Evolutionary conservation across 176 grass and related monocot species (phyloP).

Genomic region (Dactylis glomerata): DNA sequence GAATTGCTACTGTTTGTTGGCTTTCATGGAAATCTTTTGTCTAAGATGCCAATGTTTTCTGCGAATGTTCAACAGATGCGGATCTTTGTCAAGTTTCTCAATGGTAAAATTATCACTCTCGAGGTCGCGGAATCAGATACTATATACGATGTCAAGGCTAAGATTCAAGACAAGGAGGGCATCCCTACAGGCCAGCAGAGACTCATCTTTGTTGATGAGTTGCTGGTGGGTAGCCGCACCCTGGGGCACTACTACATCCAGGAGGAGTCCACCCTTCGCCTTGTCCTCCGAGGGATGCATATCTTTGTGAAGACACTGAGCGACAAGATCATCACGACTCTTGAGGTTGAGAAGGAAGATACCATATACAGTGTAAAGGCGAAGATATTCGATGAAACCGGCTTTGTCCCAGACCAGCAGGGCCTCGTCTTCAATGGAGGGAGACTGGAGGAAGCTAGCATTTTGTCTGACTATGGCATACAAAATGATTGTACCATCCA

Average conservation of each 20-base stretch:
- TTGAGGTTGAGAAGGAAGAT: neutral
- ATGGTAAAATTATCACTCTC: neutral
- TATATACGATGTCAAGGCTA: neutral
- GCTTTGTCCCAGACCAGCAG: no score
- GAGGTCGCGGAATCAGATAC: neutral
- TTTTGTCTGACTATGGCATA: no score
- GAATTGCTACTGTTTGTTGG: neutral
- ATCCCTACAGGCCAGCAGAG: neutral
- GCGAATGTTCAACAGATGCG: neutral
- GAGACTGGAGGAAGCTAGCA: no score
- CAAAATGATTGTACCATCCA: no score
- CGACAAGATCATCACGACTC: neutral
- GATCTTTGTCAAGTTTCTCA: neutral
- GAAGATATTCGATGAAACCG: no score
- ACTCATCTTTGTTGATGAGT: neutral
- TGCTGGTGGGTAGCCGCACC: neutral
- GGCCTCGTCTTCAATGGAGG: no score
- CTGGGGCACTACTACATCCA: neutral
- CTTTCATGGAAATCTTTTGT: neutral
- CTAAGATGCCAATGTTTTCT: neutral
- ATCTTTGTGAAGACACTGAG: neutral
- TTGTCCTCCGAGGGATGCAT: neutral
- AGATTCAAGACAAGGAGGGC: slow-evolving; percentile 1
- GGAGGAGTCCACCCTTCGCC: neutral
- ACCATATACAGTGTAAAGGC: no score